phyloP scores from a whole-genome alignment of 2,329 filamentous ascomycete genomes.

The Sordariomycetes sp. region DNA sequence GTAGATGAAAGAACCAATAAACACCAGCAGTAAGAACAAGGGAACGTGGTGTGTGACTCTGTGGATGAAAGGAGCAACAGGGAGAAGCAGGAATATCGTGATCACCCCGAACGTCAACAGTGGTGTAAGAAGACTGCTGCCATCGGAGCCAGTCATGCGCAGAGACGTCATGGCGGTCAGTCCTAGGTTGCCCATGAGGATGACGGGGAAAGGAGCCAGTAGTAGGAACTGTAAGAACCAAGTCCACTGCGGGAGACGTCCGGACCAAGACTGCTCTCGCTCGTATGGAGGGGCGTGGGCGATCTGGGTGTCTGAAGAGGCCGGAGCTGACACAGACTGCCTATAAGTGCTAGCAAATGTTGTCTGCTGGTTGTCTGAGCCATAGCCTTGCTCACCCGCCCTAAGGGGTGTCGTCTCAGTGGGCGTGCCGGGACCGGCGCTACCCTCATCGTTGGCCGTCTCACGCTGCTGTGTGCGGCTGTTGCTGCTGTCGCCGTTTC shows the following conservation, averaged over 20 bases:
- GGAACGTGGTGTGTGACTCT: conserved; percentile 78
- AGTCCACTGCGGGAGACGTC: conserved; percentile 67
- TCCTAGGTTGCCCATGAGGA: conserved; percentile 67
- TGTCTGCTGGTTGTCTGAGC: conserved; percentile 26
- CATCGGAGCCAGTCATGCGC: conserved; percentile 77
- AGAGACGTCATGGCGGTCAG: conserved; percentile 64
- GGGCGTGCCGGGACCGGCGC: conserved; percentile 14
- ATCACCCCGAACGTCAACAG: conserved; percentile 63
- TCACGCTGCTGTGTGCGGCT: background rate
- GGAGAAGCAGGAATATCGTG: conserved; percentile 64
- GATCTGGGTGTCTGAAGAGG: conserved; percentile 11
- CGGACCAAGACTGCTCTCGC: conserved; percentile 80
- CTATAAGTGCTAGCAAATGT: conserved; percentile 49
- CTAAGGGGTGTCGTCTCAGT: conserved; percentile 48
- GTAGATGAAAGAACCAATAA: conserved; percentile 70
- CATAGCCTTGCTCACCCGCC: conserved; percentile 20
- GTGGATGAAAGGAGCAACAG: conserved; percentile 76
- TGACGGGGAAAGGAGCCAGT: conserved; percentile 66
- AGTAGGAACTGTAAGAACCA: conserved; percentile 85
- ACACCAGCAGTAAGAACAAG: conserved; percentile 63
- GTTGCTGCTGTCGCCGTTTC: conserved; percentile 4
- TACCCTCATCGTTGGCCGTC: conserved; percentile 6
- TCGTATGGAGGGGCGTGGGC: conserved; percentile 39
- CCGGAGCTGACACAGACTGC: conserved; percentile 29
- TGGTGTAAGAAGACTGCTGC: conserved; percentile 60